Evolutionary conservation across 2,329 filamentous ascomycete genomes (phyloP), one percentile per base, ranked within the genome.

Genomic region (Botrytis elliptica): DNA sequence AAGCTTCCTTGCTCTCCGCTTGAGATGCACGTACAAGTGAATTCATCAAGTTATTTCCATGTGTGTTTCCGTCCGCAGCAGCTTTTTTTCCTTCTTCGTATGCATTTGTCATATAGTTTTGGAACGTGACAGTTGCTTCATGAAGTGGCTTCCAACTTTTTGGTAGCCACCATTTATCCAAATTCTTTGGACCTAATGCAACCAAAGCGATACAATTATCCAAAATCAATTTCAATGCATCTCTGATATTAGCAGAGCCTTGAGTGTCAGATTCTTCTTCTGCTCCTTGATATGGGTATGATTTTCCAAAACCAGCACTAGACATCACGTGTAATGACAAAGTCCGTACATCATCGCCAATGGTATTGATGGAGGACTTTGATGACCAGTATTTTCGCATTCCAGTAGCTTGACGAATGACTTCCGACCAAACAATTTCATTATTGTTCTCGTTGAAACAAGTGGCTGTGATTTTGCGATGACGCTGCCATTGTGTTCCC

Each of bases 81-180:
- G 70, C 70, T 72, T 36, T 40, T 25, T 72, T 72, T 20, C 42
- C 70, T 66, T 67, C 70, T 36, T 72, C 70, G 5, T 72, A 72
- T n/a, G 36, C 62, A 57, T 42, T 22, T 18, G 60, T 72, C 70
- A 72, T 72, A 12, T 66, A 72, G 20, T 66, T 72, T n/a, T 66
- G 42, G 29, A 72, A 72, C 20, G 70, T 72, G 12, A 67, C 40
- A 4, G 62, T 72, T 5, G 70, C 70, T 8, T 72, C 40, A 25
- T 72, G 62, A 46, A 72, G 70, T 20, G 40, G 36, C 29, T 46
- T 72, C 62, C 70, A 72, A 29, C 70, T 72, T 55, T 67, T 72
- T 18, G 70, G 70, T 16, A 72, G n/a, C 70, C 70, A 72, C 62
- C 49, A 72, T 46, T 72, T 72, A 33, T 72, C 62, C 38, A 72